These are phyloP conservation scores for Aureobasidium sp. DNA, from an alignment of 2,329 filamentous ascomycete species.

Conservation along the genomic window DNA sequence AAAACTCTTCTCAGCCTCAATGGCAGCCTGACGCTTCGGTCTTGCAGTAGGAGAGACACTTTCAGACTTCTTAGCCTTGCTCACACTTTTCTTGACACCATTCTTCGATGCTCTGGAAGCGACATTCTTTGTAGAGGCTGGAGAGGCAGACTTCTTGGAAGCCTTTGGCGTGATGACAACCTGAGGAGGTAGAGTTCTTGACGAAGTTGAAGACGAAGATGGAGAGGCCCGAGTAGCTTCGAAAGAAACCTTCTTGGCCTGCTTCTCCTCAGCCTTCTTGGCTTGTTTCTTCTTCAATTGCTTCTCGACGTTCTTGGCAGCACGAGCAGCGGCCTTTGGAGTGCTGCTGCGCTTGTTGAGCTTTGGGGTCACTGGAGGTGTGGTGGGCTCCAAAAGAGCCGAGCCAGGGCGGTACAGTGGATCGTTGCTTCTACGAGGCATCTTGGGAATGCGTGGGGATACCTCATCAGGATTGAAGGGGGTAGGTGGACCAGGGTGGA, in stretches of 20 bases:
- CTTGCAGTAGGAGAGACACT: neutral
- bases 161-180: neutral
- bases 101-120: neutral
- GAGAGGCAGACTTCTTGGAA: neutral
- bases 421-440: neutral
- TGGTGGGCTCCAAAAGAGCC: neutral
- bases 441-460: neutral
- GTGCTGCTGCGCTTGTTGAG: neutral
- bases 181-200: neutral
- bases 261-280: neutral
- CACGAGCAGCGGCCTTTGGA: neutral
- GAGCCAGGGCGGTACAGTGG: neutral
- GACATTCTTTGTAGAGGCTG: neutral
- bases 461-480: neutral
- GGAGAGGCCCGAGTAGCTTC: neutral
- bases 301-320: neutral
- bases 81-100: neutral
- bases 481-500: neutral
- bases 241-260: conserved; percentile 1
- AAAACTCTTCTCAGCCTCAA: conserved; percentile 3
- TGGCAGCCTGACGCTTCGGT: neutral
- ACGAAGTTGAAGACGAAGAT: neutral
- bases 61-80: neutral
- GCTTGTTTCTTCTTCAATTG: neutral
- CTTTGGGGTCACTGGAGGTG: neutral